A percentile compares a stretch with the other conserved stretches of the same genome.
These are phyloP conservation scores for Logfia minima DNA, from an alignment of 129 eudicot genomes.

Conservation along the genomic window DNA sequence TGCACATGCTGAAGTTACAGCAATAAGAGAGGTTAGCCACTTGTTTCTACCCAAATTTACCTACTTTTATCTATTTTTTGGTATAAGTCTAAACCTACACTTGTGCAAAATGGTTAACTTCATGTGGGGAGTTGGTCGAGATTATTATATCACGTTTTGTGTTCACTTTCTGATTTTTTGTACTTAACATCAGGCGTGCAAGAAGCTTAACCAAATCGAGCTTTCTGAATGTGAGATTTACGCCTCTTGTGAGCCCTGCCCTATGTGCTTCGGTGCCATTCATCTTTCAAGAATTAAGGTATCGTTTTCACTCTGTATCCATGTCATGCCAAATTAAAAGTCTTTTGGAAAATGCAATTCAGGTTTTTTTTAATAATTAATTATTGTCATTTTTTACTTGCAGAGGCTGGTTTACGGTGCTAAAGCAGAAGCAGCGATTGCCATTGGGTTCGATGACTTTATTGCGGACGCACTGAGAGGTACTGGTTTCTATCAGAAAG, in stretches of 20 bases:
- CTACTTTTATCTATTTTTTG: not conserved
- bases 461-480: constrained; percentile 18
- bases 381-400: not conserved
- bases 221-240: constrained; percentile 18
- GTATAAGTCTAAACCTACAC: not conserved
- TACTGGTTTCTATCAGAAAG: constrained; percentile 17
- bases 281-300: constrained; percentile 20
- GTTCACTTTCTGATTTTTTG: not conserved
- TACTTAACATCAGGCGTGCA: constrained; percentile 8
- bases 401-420: constrained; percentile 20
- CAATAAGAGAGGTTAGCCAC: constrained; percentile 77
- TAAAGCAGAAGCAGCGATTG: constrained; percentile 19
- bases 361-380: not conserved
- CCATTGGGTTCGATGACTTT: constrained; percentile 14
- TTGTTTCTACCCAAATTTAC: not conserved
- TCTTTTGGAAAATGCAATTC: not conserved
- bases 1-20: constrained; percentile 90
- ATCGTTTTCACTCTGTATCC: not conserved
- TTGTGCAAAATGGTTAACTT: not conserved
- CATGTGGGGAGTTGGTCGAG: not conserved
- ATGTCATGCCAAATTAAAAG: not conserved
- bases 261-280: constrained; percentile 18
- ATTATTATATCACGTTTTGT: not conserved
- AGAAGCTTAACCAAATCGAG: constrained; percentile 18
- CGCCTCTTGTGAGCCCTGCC: constrained; percentile 24